Evolutionary conservation across 345 rosid genomes (phyloP), one percentile per base, ranked within the genome.

Genomic region (Lepidium aucheri): DNA sequence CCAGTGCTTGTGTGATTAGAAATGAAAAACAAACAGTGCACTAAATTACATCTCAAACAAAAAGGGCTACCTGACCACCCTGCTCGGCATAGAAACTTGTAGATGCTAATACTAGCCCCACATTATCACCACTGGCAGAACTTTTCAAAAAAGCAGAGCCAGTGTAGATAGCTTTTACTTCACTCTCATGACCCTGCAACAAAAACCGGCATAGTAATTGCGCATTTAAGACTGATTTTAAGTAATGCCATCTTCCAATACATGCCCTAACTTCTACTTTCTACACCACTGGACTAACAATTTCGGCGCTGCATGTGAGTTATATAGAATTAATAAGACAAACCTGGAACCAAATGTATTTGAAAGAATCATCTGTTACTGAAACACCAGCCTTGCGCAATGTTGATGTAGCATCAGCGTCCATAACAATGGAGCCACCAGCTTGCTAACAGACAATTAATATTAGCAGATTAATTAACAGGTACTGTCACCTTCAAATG

Each of bases 11-110:
- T 47, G 28, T 45, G 15, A 60, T 36, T 47, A n/a, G 24, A 44
- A 64, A 61, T 43, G 50, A 55, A 43, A 47, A 52, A 68, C 5
- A 57, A n/a, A 39, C n/a, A 42, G 46, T 4, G 16, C 45, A 50
- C 11, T 18, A 62, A 46, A 65, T 11, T 54, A 42, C 53, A 36
- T 40, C 42, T 58, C 28, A 64, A 15, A 40, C 33, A 11, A 42
- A 60, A 16, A 15, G 17, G 18, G 43, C 51, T 84, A 94, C 97
- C 99, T 94, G 99, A 71, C 99, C 99, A 78, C 99, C 99, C 85
- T 90, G 99, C 82, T 94, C 97, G 24, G 99, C 96, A 74, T 94
- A 94, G 83, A 94, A 94, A 69, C 86, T 83, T 13, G 96, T 85
- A 26, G 95, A 86, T 28, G 80, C 87, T 78, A 91, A 69, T 55